Evolutionary conservation across 2,329 filamentous ascomycete species (phyloP).

Genomic region (Akanthomyces uredinophilus): DNA sequence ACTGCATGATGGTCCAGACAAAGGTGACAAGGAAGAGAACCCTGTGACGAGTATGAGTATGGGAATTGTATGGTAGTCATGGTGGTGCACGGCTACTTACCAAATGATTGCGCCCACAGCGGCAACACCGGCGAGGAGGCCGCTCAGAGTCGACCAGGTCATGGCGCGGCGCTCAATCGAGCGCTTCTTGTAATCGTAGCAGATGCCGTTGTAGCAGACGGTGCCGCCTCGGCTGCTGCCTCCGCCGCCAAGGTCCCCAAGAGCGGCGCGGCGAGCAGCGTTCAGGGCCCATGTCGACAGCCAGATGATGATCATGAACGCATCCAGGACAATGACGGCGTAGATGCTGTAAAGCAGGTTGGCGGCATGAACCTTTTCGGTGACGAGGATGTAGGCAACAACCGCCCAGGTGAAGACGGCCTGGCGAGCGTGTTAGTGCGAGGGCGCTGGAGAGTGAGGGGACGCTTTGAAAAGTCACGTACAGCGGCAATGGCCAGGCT

Average conservation of each 20-base stretch:
- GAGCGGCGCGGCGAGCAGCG: slow-evolving; percentile 7
- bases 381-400: slow-evolving; percentile 36
- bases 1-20: slow-evolving; percentile 31
- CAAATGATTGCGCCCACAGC: slow-evolving; percentile 40
- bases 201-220: slow-evolving; percentile 21
- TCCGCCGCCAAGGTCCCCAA: neutral
- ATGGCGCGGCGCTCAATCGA: slow-evolving; percentile 2
- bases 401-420: slow-evolving; percentile 42
- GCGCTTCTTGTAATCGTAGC: slow-evolving; percentile 10
- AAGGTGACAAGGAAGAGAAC: slow-evolving; percentile 35
- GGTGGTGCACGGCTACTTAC: slow-evolving; percentile 23
- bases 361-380: slow-evolving; percentile 34
- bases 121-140: slow-evolving; percentile 33
- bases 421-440: slow-evolving; percentile 24
- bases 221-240: neutral
- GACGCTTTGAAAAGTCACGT: slow-evolving; percentile 1
- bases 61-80: too few species aligned
- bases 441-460: neutral
- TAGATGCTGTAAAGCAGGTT: slow-evolving; percentile 38
- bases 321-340: slow-evolving; percentile 40
- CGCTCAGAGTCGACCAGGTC: neutral
- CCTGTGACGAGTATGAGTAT: slow-evolving; percentile 21
- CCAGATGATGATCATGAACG: slow-evolving; percentile 42
- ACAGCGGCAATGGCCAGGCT: slow-evolving; percentile 32
- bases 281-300: slow-evolving; percentile 31